Base-by-base conservation (phyloP, 1,139 yeast species). In the Kodamaea anthophila region DNA sequence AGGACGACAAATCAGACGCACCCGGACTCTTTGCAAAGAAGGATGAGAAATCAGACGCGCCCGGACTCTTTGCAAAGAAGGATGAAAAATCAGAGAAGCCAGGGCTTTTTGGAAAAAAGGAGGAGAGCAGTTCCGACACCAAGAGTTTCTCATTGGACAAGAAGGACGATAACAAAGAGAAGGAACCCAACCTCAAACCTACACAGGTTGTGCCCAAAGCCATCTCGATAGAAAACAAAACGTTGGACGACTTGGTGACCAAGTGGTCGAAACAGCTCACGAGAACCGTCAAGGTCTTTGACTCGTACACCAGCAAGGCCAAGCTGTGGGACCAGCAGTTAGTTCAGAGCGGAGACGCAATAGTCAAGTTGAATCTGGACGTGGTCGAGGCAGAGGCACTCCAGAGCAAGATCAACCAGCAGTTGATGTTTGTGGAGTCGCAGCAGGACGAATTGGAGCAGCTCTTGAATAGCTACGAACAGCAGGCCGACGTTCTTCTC, bases 371-470 rank as follows among this genome's bases (percentile, higher is more conserved):
- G 30, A 85, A 85, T 51, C 71, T 80, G 27, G 91, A 85, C 40
- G 81, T 93, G 2, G 58, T 81, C 20, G 76, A 76, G 36, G 94
- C 96, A 2, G 96, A 88, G 48, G 84, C 83, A 43, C 74, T 83
- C 32, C 96, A 91, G 49, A 67, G 70, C 25, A 84, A 81, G 43
- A 80, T 91, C 30, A 97, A 93, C 45, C 96, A 87, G 53, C 81
- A 87, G 30, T 62, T 93, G 33, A 66, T 78, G 31, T 88, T 87
- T 50, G 84, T 91, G 29, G 94, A 84, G 48, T 77, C 82, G 43
- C 98, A 93, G 51, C 98, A 93, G 51, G 86, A 83, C 40, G 98
- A 91, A 48, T 65, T 91, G 32, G 97, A 88, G 39, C 67, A 74
- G 15, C 68, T 91, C 43, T 70, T 91, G 39, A 86, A 83, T 42